These are phyloP conservation scores for Rosa persica DNA, from an alignment of 306 rosid genomes.

Conservation along the genomic window DNA sequence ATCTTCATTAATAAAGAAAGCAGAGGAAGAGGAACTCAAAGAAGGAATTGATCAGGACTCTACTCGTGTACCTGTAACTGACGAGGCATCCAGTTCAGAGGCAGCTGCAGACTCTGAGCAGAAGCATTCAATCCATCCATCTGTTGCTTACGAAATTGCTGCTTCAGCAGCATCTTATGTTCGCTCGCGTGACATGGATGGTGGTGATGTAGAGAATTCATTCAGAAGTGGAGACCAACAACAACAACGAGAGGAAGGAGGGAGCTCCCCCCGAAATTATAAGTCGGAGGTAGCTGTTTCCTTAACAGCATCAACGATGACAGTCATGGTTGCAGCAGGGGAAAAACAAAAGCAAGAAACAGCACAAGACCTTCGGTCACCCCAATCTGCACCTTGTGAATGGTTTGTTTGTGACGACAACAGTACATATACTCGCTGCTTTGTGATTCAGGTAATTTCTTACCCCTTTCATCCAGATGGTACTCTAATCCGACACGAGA, in stretches of 20 bases:
- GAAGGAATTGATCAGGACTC: constrained; percentile 51
- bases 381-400: constrained; percentile 89
- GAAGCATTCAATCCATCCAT: constrained; percentile 39
- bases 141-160: constrained; percentile 77
- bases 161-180: constrained; percentile 86
- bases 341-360: constrained; percentile 79
- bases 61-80: constrained; percentile 34
- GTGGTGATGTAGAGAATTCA: constrained; percentile 23
- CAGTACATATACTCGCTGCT: constrained; percentile 70
- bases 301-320: constrained; percentile 89
- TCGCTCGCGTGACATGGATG: constrained; percentile 51
- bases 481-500: not conserved
- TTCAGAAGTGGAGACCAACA: constrained; percentile 19
- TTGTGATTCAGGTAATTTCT: constrained; percentile 77
- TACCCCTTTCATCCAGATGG: not conserved
- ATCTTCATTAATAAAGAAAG: constrained; percentile 75
- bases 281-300: constrained; percentile 82
- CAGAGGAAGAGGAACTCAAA: constrained; percentile 49
- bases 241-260: constrained; percentile 32
- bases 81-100: constrained; percentile 29
- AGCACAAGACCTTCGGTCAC: constrained; percentile 77
- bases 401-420: constrained; percentile 92
- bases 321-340: constrained; percentile 81
- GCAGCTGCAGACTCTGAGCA: constrained; percentile 30
- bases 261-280: constrained; percentile 37